phyloP scores from a whole-genome alignment of 306 rosid species.

The Cicer pinnatifidum region DNA sequence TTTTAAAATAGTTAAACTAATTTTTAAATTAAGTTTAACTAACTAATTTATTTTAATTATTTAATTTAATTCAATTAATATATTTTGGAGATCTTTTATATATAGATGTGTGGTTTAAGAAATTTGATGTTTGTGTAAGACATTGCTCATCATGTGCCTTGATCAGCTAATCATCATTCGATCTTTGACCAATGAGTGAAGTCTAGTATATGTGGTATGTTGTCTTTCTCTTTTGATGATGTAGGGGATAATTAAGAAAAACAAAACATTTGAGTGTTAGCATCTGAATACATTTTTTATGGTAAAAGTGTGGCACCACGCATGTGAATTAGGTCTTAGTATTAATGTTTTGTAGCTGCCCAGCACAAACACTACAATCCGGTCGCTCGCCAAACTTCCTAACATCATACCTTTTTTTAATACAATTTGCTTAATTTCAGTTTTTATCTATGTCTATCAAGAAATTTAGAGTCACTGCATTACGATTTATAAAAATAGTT shows the following conservation, averaged over 20 bases:
- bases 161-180: too few relatives aligned
- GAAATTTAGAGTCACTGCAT: not conserved
- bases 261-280: not conserved
- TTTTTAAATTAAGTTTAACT: too few relatives aligned
- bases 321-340: not conserved
- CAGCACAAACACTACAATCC: not conserved
- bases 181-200: too few relatives aligned
- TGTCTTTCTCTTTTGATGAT: not conserved
- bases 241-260: not conserved
- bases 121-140: too few relatives aligned
- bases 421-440: not conserved
- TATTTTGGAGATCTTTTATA: too few relatives aligned
- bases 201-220: not conserved
- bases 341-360: constrained; percentile 25
- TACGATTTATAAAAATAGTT: too few relatives aligned
- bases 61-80: too few relatives aligned
- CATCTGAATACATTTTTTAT: not conserved
- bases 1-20: too few relatives aligned
- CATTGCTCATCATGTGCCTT: too few relatives aligned
- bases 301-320: constrained; percentile 1
- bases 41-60: too few relatives aligned
- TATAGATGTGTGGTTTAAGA: too few relatives aligned
- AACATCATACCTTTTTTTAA: too few relatives aligned
- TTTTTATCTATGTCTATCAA: not conserved
- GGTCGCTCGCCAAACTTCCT: constrained; percentile 35